phyloP scores from a whole-genome alignment of 2,329 filamentous ascomycete genomes.

The Coniochaeta hoffmannii region DNA sequence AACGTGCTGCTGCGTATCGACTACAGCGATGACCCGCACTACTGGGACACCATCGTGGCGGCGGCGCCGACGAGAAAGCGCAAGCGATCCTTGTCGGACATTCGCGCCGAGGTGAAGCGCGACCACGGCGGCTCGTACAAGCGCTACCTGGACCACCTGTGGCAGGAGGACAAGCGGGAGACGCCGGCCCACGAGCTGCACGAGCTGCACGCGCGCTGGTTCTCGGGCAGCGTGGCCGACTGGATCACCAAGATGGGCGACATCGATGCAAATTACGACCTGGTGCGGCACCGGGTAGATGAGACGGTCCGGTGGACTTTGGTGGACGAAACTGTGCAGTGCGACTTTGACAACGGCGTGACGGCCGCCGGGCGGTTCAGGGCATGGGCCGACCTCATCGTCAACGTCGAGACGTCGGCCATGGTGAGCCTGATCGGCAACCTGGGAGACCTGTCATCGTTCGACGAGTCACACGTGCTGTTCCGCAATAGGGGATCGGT shows the following conservation, averaged over 20 bases:
- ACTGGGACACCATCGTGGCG: constrained; percentile 29
- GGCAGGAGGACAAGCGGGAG: constrained; percentile 4
- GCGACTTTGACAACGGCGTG: neutral
- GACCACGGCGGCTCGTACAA: constrained; percentile 6
- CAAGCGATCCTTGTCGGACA: constrained; percentile 14
- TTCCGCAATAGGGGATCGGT: constrained; percentile 10
- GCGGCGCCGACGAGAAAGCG: constrained; percentile 9
- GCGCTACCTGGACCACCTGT: constrained; percentile 6
- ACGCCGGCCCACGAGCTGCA: constrained; percentile 8
- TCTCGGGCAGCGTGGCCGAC: constrained; percentile 4
- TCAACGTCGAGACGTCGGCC: constrained; percentile 7
- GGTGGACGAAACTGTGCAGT: constrained; percentile 4
- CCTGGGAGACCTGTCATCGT: constrained; percentile 6
- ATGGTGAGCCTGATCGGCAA: constrained; percentile 8
- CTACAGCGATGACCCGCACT: constrained; percentile 26
- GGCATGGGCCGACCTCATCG: neutral
- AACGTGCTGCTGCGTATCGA: constrained; percentile 27
- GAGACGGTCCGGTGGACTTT: constrained; percentile 2
- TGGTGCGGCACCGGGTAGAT: constrained; percentile 4
- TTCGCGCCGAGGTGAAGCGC: constrained; percentile 1
- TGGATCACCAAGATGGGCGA: constrained; percentile 8
- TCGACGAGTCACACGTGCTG: constrained; percentile 6
- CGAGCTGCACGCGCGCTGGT: constrained; percentile 11
- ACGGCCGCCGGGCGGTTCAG: neutral
- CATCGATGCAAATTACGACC: constrained; percentile 5